These are phyloP conservation scores for Lactarius pseudohatsudake DNA, from an alignment of 768 basidiomycete genomes.

Conservation along the genomic window DNA sequence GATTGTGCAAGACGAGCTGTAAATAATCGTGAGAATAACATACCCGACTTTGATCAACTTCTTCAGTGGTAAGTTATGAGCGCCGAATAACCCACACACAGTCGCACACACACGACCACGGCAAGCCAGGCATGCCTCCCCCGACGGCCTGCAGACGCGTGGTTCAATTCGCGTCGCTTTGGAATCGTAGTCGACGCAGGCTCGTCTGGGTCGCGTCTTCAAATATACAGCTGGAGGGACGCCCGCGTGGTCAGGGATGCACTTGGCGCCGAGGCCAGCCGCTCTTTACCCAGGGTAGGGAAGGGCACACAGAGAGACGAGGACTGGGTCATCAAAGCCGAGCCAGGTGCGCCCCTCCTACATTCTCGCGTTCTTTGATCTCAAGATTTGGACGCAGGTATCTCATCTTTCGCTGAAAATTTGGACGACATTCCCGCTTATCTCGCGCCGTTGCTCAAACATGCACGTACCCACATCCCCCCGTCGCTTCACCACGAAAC, in stretches of 20 bases:
- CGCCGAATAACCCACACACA: not conserved
- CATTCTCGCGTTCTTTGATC: not conserved
- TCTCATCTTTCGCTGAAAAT: slow-evolving; percentile 76
- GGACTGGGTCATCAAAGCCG: slow-evolving; percentile 87
- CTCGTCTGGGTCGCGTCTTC: slow-evolving; percentile 92
- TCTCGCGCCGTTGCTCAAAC: slow-evolving; percentile 77
- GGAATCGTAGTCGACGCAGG: slow-evolving; percentile 98
- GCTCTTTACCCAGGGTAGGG: slow-evolving; percentile 79
- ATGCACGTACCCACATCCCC: slow-evolving; percentile 81
- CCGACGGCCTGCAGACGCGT: slow-evolving; percentile 67
- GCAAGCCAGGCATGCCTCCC: slow-evolving; percentile 59
- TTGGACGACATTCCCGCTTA: slow-evolving; percentile 72
- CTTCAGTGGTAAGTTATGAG: too few species aligned
- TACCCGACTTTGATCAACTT: slow-evolving; percentile 1
- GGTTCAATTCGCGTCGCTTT: slow-evolving; percentile 79
- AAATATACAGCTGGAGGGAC: slow-evolving; percentile 97
- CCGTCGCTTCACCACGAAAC: slow-evolving; percentile 83
- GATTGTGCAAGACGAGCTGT: slow-evolving; percentile 1
- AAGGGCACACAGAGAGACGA: slow-evolving; percentile 83
- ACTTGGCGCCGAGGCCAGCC: slow-evolving; percentile 48
- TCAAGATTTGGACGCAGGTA: slow-evolving; percentile 49
- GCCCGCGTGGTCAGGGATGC: slow-evolving; percentile 60
- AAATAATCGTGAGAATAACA: slow-evolving; percentile 11
- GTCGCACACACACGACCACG: not conserved
- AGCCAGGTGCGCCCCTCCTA: slow-evolving; percentile 70